phyloP scores from a whole-genome alignment of 176 grass and related monocot genomes.

The Triticum turgidum region DNA sequence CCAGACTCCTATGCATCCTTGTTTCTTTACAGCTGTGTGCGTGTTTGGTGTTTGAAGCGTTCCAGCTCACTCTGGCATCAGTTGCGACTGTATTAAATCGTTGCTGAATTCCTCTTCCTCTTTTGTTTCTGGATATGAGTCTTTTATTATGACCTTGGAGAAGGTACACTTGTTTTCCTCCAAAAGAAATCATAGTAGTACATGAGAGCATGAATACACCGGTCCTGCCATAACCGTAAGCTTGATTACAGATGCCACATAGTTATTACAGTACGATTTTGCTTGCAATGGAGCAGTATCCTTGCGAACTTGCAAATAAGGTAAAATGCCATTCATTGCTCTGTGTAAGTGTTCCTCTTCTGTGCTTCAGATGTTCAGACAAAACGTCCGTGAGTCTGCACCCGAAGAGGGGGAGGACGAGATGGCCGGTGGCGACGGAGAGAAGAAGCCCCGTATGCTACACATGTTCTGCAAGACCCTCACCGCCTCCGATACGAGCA shows the following conservation, averaged over 20 bases:
- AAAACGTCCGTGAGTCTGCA: conserved; percentile 29
- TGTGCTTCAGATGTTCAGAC: conserved; percentile 45
- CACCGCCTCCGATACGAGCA: conserved; percentile 96
- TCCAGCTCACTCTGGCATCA: neutral
- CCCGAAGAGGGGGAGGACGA: conserved; percentile 31
- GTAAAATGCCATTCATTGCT: neutral
- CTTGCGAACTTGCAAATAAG: neutral
- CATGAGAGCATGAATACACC: neutral
- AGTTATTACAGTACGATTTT: neutral
- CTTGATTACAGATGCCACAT: neutral
- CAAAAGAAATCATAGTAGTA: neutral
- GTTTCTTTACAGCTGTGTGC: neutral
- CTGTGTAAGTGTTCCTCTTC: neutral
- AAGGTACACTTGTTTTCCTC: neutral
- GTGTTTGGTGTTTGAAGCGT: neutral
- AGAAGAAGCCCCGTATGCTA: conserved; percentile 39
- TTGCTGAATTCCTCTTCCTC: neutral
- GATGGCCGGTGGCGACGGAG: conserved; percentile 45
- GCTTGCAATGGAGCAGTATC: too few relatives aligned
- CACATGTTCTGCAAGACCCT: conserved; percentile 99
- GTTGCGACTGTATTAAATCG: neutral
- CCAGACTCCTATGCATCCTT: neutral
- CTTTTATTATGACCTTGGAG: neutral
- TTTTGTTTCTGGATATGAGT: neutral
- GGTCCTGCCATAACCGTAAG: neutral